These are phyloP conservation scores for Calophaca sinica DNA, from an alignment of 306 rosid species.

Conservation along the genomic window DNA sequence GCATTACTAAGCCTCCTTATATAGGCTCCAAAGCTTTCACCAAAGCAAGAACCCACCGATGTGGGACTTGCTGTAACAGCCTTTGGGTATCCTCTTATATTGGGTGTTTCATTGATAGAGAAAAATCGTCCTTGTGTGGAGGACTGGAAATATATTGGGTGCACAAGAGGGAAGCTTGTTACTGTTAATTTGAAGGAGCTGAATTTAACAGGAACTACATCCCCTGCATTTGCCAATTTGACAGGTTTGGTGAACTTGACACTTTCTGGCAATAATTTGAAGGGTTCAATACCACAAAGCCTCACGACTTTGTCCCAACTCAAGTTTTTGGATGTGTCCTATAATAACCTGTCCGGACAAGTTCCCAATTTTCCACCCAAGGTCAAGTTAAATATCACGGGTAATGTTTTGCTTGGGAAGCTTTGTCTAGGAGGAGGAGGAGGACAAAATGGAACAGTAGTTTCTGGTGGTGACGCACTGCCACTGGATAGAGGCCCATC, in stretches of 20 bases:
- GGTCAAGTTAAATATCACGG: constrained; percentile 54
- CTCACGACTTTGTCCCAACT: constrained; percentile 62
- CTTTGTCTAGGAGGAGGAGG: too few species aligned
- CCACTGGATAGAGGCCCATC: background rate
- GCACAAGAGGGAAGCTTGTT: constrained; percentile 52
- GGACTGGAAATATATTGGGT: constrained; percentile 54
- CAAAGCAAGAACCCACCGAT: too few species aligned
- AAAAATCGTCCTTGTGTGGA: constrained; percentile 53
- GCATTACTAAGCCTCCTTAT: too few species aligned
- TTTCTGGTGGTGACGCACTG: too few species aligned
- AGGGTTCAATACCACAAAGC: constrained; percentile 61
- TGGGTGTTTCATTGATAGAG: background rate
- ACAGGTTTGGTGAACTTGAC: constrained; percentile 59
- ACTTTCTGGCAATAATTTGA: constrained; percentile 57
- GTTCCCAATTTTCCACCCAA: constrained; percentile 61
- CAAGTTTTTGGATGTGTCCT: constrained; percentile 62
- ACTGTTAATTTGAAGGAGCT: constrained; percentile 54
- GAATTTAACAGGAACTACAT: constrained; percentile 62
- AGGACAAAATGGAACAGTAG: too few species aligned
- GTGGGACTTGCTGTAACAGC: too few species aligned
- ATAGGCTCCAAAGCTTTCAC: too few species aligned
- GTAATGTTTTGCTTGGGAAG: constrained; percentile 65
- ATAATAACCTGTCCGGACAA: constrained; percentile 64
- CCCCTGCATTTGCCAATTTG: constrained; percentile 70
- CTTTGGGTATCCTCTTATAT: too few species aligned